Conservation (phyloP, 345 rosid species). For the Gossypium australe region DNA sequence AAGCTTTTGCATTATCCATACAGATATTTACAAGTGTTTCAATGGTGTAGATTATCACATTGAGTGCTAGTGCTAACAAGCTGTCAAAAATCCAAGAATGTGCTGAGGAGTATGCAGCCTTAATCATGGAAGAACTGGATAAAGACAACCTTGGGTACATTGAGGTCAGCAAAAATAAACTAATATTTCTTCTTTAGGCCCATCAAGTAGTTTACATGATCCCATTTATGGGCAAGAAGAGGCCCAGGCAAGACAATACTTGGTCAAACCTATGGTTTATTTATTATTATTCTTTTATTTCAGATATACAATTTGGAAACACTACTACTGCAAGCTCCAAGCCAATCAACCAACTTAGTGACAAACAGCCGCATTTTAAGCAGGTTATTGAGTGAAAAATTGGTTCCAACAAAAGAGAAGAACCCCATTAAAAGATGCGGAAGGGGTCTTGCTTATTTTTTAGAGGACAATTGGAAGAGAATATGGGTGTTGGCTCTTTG, state of each 20-base stretch:
- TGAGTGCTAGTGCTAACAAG: conserved; percentile 79
- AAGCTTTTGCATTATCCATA: background rate
- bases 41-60: conserved; percentile 54
- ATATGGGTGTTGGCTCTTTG: conserved; percentile 71
- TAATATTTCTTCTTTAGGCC: background rate
- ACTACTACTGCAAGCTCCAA: conserved; percentile 64
- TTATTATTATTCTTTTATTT: background rate
- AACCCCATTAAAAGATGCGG: conserved; percentile 51
- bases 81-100: conserved; percentile 61
- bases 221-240: background rate
- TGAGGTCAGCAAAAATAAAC: conserved; percentile 39
- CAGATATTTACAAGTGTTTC: background rate
- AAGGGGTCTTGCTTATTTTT: conserved; percentile 34
- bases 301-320: conserved; percentile 69
- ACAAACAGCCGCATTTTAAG: conserved; percentile 54
- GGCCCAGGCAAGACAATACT: background rate
- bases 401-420: conserved; percentile 59
- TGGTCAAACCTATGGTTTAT: background rate
- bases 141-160: conserved; percentile 65
- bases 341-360: conserved; percentile 36
- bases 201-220: background rate
- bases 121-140: conserved; percentile 86
- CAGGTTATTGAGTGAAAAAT: conserved; percentile 63
- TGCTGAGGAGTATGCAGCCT: conserved; percentile 74
- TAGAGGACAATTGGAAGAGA: conserved; percentile 80